These are phyloP conservation scores for Stachybotrys elegans DNA, from an alignment of 2,329 filamentous ascomycete genomes.

Conservation along the genomic window DNA sequence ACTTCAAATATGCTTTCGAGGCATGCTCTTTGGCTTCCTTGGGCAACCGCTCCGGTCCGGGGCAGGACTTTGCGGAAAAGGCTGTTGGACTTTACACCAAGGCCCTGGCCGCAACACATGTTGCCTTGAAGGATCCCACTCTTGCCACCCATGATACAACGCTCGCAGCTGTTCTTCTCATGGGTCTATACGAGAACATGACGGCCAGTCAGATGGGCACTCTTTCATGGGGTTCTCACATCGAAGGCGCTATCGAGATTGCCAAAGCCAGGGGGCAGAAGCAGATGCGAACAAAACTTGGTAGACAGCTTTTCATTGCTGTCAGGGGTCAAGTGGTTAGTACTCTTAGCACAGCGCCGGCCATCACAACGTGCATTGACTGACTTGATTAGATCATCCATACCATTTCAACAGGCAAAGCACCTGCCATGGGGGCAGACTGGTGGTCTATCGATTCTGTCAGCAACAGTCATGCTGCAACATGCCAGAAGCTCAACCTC, in stretches of 20 bases:
- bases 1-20: slow-evolving; percentile 52
- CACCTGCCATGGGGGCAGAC: slow-evolving; percentile 48
- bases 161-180: slow-evolving; percentile 52
- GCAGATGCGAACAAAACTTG: slow-evolving; percentile 48
- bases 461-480: slow-evolving; percentile 41
- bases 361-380: no score
- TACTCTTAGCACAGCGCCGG: slow-evolving; percentile 1
- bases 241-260: slow-evolving; percentile 59
- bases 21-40: slow-evolving; percentile 55
- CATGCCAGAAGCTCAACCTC: slow-evolving; percentile 48
- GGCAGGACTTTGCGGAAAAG: slow-evolving; percentile 26
- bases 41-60: slow-evolving; percentile 40
- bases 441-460: slow-evolving; percentile 56
- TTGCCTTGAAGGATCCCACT: slow-evolving; percentile 46
- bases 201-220: slow-evolving; percentile 48
- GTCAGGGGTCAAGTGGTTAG: slow-evolving; percentile 57
- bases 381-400: slow-evolving; percentile 44
- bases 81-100: slow-evolving; percentile 50
- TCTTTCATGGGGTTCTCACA: slow-evolving; percentile 58
- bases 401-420: slow-evolving; percentile 46
- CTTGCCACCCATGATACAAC: slow-evolving; percentile 50
- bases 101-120: slow-evolving; percentile 47
- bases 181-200: slow-evolving; percentile 59
- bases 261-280: slow-evolving; percentile 53
- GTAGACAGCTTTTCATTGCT: slow-evolving; percentile 51